phyloP scores from a whole-genome alignment of 2,329 filamentous ascomycete species.

The Sarocladium oryzae region DNA sequence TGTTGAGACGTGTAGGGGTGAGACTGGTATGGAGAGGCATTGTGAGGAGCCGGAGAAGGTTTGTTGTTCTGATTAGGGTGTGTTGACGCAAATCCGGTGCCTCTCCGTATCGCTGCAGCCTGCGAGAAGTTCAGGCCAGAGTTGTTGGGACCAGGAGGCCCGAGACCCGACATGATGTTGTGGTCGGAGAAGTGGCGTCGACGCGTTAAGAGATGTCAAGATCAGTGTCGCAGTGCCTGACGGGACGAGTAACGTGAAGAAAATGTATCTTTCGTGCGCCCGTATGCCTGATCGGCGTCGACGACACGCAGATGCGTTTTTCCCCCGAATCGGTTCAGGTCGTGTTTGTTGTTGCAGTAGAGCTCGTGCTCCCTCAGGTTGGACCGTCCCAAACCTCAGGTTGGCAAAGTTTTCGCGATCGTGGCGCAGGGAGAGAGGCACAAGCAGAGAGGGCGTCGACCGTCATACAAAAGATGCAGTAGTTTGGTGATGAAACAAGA shows the following conservation, averaged over 20 bases:
- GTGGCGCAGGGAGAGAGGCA: neutral
- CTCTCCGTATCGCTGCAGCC: constrained; percentile 39
- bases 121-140: constrained; percentile 47
- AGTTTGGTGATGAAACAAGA: neutral
- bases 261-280: neutral
- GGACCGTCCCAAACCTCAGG: neutral
- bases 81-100: constrained; percentile 34
- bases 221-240: neutral
- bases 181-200: neutral
- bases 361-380: neutral
- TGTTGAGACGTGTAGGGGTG: constrained; percentile 49
- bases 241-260: neutral
- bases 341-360: neutral
- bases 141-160: constrained; percentile 42
- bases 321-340: neutral
- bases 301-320: neutral
- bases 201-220: neutral
- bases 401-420: neutral
- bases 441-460: neutral
- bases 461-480: neutral
- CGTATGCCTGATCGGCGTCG: neutral
- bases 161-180: constrained; percentile 40
- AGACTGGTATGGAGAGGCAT: constrained; percentile 48
- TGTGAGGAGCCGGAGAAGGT: constrained; percentile 47
- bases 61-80: constrained; percentile 48